A percentile compares a stretch with the other conserved stretches of the same genome.
Conservation (phyloP, 495 filamentous ascomycete species). For the Tuber melanosporum region DNA sequence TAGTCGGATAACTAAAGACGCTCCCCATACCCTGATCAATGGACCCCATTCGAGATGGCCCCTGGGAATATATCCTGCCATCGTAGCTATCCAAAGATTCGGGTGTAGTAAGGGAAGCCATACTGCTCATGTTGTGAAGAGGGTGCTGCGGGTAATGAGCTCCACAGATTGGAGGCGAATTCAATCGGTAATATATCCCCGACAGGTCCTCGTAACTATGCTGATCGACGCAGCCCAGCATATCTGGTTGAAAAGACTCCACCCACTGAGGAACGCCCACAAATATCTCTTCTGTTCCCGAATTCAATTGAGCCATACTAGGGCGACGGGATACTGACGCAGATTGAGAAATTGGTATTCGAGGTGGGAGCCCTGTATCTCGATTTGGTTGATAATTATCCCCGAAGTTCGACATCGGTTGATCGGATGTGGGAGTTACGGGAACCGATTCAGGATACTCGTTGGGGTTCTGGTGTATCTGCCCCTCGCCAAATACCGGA, state of each 20-base stretch:
- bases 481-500: slow-evolving; percentile 26
- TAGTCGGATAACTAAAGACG: slow-evolving; percentile 30
- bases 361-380: slow-evolving; percentile 18
- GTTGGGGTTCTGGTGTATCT: slow-evolving; percentile 25
- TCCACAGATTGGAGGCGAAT: slow-evolving; percentile 25
- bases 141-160: slow-evolving; percentile 25
- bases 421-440: slow-evolving; percentile 33
- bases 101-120: slow-evolving; percentile 14
- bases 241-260: slow-evolving; percentile 24
- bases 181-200: slow-evolving; percentile 38
- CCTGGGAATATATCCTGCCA: slow-evolving; percentile 35
- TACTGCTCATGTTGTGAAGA: slow-evolving; percentile 17
- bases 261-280: slow-evolving; percentile 17
- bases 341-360: slow-evolving; percentile 30
- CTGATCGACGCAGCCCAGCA: slow-evolving; percentile 8
- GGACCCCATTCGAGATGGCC: slow-evolving; percentile 36
- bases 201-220: slow-evolving; percentile 31
- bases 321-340: slow-evolving; percentile 34
- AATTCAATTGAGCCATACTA: slow-evolving; percentile 38
- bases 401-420: slow-evolving; percentile 32
- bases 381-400: slow-evolving; percentile 28
- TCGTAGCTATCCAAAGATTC: slow-evolving; percentile 38
- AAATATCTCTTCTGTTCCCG: slow-evolving; percentile 33
- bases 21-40: slow-evolving; percentile 37
- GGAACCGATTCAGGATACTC: slow-evolving; percentile 38